Percentiles rank a stretch among this genome's conserved stretches.
These are phyloP conservation scores for Monoraphidium neglectum DNA, from an alignment of 139 green algal species.

Conservation along the genomic window DNA sequence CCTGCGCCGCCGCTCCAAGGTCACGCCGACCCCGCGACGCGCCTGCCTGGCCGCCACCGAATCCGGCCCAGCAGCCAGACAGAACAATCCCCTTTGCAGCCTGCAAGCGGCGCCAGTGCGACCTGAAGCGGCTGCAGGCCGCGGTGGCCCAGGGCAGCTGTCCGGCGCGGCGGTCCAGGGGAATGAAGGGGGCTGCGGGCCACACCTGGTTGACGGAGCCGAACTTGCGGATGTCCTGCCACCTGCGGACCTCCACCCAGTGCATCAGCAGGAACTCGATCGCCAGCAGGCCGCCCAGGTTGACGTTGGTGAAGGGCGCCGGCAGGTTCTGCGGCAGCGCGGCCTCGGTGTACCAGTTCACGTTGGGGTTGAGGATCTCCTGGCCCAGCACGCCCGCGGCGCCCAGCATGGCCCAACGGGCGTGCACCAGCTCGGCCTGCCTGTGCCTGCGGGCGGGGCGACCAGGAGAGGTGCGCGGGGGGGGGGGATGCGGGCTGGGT, in stretches of 20 bases:
- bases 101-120: too few species aligned
- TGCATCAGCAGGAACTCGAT: constrained; percentile 80
- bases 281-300: constrained; percentile 73
- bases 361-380: constrained; percentile 61
- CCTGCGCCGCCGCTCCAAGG: too few species aligned
- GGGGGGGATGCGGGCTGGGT: background rate
- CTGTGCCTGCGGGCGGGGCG: constrained; percentile 61
- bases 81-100: too few species aligned
- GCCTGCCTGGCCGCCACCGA: too few species aligned
- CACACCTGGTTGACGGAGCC: constrained; percentile 64
- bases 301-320: constrained; percentile 76
- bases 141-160: too few species aligned
- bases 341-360: constrained; percentile 73
- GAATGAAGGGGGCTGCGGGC: too few species aligned
- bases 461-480: background rate
- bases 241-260: constrained; percentile 85
- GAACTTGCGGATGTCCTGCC: constrained; percentile 85
- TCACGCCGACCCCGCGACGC: too few species aligned
- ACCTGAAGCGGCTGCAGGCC: too few species aligned
- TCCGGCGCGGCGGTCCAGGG: too few species aligned
- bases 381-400: constrained; percentile 74
- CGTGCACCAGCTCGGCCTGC: constrained; percentile 87
- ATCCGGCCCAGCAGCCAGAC: too few species aligned
- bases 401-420: constrained; percentile 76
- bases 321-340: constrained; percentile 72